Base-by-base conservation (phyloP, 305 asterid species). In the Fraxinus latifolia region DNA sequence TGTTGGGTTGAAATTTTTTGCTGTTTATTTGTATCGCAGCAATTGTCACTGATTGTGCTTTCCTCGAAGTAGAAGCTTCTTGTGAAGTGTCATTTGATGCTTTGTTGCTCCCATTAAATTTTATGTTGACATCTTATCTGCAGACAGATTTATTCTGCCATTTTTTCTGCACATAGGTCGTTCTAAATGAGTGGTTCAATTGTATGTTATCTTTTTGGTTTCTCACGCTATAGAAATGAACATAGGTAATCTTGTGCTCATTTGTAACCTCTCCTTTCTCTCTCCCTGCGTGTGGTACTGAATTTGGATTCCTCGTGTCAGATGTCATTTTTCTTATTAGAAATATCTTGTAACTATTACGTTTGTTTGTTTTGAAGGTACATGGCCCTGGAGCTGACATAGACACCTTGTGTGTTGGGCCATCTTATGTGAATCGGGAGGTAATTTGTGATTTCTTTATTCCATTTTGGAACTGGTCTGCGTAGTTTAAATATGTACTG, bases 331-430 rank as follows among this genome's bases (percentile, higher is more conserved):
- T 27, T 67, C 34, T 27, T 25, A 27, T 27, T 25, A 25, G 74
- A 25, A 67, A 67, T 27, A 3, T 67, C 19, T 67, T 11, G 37
- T 67, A 9, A 67, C 17, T 68, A 68, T 68, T 14, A 27, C 23
- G 4, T 68, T 68, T 68, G 21, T 68, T 31, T 12, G 17, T 68
- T 68, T 68, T 68, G 19, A 82, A 96, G 98, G 99, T 96, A 68
- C 97, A 94, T 85, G 97, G 97, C 60, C 99, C 99, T 87, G 99
- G 95, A 82, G 92, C 98, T 53, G 99, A 93, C 82, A 91, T 96
- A 50, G 99, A 96, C 80, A 90, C 99, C 7, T 84, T 96, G 83
- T 96, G 99, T 87, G 82, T 96, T 73, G 99, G 99, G 73, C 99
- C 99, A 70, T 90, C 97, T 25, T 96, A 96, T 78, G 91, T 94